Conservation (phyloP, 441 rosid species). For the Gossypium schwendimanii region DNA sequence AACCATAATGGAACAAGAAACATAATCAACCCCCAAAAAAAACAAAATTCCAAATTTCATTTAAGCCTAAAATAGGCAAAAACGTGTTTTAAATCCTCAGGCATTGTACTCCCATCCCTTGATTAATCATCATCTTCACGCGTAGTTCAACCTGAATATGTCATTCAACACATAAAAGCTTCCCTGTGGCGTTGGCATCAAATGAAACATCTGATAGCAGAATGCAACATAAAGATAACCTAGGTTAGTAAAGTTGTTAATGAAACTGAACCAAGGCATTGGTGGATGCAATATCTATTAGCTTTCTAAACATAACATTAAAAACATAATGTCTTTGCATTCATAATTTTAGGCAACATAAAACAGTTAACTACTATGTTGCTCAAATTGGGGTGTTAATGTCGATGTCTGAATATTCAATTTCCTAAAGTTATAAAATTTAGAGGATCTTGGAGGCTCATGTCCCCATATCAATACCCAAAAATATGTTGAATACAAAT, state of each 20-base stretch:
- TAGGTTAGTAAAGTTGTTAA: neutral
- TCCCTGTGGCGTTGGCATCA: constrained; percentile 90
- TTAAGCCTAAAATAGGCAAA: constrained; percentile 26
- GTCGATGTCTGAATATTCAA: too few species aligned
- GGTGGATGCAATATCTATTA: neutral
- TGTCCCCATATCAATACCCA: too few species aligned
- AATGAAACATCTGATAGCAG: constrained; percentile 83
- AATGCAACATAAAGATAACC: constrained; percentile 12
- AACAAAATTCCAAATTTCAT: constrained; percentile 15
- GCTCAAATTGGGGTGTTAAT: too few species aligned
- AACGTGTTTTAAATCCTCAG: constrained; percentile 16
- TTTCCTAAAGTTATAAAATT: too few species aligned
- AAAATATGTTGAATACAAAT: too few species aligned
- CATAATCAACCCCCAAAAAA: constrained; percentile 13
- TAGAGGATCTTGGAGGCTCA: too few species aligned
- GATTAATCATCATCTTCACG: constrained; percentile 35
- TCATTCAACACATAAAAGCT: constrained; percentile 87
- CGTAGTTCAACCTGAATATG: constrained; percentile 96
- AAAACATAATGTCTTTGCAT: neutral
- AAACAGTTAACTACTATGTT: neutral
- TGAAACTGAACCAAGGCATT: neutral
- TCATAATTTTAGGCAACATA: neutral
- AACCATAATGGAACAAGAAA: constrained; percentile 26
- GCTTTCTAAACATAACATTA: neutral
- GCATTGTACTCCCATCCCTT: constrained; percentile 8